phyloP scores from a whole-genome alignment of 2,329 filamentous ascomycete species.

The Neurospora crassa region DNA sequence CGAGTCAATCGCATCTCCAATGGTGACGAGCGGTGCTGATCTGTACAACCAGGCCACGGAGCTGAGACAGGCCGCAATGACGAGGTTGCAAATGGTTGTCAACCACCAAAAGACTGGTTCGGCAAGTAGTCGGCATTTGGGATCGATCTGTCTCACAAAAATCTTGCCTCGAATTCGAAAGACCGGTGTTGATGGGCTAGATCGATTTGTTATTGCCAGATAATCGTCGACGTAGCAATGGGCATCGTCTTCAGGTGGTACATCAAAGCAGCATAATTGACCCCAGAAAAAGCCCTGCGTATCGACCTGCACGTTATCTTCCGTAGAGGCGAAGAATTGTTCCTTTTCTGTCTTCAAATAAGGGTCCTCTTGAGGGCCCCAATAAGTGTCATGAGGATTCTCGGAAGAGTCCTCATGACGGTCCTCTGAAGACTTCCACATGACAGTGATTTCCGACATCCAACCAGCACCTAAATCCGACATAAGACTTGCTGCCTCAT shows the following conservation, averaged over 20 bases:
- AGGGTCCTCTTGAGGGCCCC: no score
- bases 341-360: no score
- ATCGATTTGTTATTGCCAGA: not conserved
- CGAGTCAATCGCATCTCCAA: not conserved
- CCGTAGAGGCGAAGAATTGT: no score
- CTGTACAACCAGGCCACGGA: not conserved
- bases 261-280: not conserved
- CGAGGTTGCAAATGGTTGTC: not conserved
- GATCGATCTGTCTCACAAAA: not conserved
- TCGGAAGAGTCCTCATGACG: no score
- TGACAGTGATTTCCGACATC: not conserved
- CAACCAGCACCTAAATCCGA: not conserved
- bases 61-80: not conserved
- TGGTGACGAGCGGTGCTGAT: not conserved
- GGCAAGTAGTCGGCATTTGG: not conserved
- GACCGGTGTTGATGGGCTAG: not conserved
- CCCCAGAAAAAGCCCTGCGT: no score
- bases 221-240: not conserved
- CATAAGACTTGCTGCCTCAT: not conserved
- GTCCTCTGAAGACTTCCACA: not conserved
- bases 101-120: constrained; percentile 2
- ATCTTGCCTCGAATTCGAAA: not conserved
- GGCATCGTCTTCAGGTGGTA: not conserved
- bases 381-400: no score
- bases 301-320: no score